A percentile compares a stretch with the other conserved stretches of the same genome.
phyloP scores from a whole-genome alignment of 345 rosid genomes.

The Salix dunnii region DNA sequence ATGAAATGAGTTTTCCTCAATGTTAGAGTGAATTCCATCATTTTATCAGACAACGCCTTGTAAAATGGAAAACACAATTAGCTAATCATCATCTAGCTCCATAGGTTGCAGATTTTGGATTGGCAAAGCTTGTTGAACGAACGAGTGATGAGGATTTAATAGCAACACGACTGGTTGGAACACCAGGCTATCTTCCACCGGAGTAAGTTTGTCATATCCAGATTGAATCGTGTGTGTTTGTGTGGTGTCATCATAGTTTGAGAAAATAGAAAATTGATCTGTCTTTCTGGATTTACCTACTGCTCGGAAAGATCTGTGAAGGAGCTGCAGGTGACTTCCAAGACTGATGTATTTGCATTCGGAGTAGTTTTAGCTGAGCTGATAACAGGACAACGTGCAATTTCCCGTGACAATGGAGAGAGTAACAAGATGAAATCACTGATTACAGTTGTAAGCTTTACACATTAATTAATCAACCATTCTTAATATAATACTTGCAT shows the following conservation, averaged over 20 bases:
- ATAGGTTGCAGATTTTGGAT: slow-evolving; percentile 70
- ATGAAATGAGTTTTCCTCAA: too few relatives aligned
- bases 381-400: slow-evolving; percentile 58
- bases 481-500: background rate
- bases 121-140: slow-evolving; percentile 58
- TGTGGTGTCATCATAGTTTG: background rate
- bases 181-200: slow-evolving; percentile 70
- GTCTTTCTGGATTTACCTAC: background rate
- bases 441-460: slow-evolving; percentile 38
- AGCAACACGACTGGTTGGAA: slow-evolving; percentile 61
- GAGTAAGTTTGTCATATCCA: slow-evolving; percentile 34
- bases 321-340: slow-evolving; percentile 62
- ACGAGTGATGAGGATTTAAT: slow-evolving; percentile 46
- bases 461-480: background rate
- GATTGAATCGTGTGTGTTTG: background rate
- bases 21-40: background rate
- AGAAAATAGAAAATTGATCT: background rate
- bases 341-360: slow-evolving; percentile 61
- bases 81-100: background rate
- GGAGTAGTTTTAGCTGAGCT: slow-evolving; percentile 70
- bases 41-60: background rate
- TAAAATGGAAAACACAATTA: background rate
- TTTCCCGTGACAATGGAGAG: slow-evolving; percentile 46
- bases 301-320: slow-evolving; percentile 48
- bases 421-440: slow-evolving; percentile 47